Evolutionary conservation across 192 early-diverging fungal species (phyloP), one percentile per base, ranked within the genome.

Genomic region (Backusella luteola): DNA sequence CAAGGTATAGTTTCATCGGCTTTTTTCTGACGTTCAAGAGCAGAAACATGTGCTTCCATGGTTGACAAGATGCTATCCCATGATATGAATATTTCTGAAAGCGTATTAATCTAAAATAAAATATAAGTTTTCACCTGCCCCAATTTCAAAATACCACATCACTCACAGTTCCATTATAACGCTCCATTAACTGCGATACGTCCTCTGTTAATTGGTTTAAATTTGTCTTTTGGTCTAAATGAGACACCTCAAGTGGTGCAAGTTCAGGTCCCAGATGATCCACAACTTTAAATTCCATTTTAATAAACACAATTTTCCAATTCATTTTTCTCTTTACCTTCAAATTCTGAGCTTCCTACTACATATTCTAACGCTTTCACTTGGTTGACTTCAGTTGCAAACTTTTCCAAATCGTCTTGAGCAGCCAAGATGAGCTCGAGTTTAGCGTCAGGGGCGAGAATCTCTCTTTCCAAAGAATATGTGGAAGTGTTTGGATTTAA

Each of bases 41-140:
- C 73, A 21, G 81, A 71, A 36, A 86, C 69, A 35, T 84, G 76
- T 34, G 69, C 35, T 66, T 86, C 85, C 69, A 86, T 75, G 14
- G 76, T 78, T 41, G 80, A 53, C 7, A 86, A 73, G 36, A 86
- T 78, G 21, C 77, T 67, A 80, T 86, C 85, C 85, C 85, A 86
- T 7, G 80, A 73, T 67, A 86, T 86, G 56, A 86, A 86, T 67
- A 86, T 84, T 34, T 86, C 85, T 15, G 85, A 86, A 32, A 86
- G 68, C 7, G 83, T 86, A 36, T 86, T 83, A 34, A 86, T 72
- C 85, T 85, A 75, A 29, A 15, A 75, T 29, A 56, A 3, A 32
- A 29, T 12, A 23, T 23, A 12, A 34, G 32, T 32, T 32, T 32
- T 32, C 32, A 3, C 32, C 32, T 32, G 32, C 32, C 32, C 32